These are phyloP conservation scores for Aphanomyces euteiches DNA, from an alignment of 352 stramenopile genomes.

Conservation along the genomic window DNA sequence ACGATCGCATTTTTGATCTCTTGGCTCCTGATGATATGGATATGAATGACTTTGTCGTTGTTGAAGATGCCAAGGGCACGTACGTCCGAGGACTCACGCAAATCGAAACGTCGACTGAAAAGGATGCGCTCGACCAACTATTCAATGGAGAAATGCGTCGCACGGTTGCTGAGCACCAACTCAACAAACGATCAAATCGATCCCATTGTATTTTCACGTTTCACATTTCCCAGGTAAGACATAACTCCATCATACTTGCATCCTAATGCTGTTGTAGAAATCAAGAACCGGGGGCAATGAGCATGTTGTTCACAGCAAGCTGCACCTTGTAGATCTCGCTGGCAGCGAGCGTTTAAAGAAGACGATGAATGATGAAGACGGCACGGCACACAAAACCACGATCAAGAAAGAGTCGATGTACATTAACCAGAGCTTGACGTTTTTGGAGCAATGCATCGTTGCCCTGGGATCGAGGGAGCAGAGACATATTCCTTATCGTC, in stretches of 20 bases:
- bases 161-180: conserved; percentile 90
- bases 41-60: conserved; percentile 69
- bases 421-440: conserved; percentile 96
- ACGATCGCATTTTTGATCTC: conserved; percentile 92
- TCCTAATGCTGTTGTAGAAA: conserved; percentile 38
- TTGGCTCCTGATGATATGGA: conserved; percentile 41
- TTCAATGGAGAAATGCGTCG: conserved; percentile 90
- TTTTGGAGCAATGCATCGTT: conserved; percentile 94
- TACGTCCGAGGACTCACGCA: conserved; percentile 86
- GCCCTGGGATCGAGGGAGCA: conserved; percentile 68
- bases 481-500: conserved; percentile 88
- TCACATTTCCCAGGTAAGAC: conserved; percentile 72
- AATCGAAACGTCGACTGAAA: conserved; percentile 66
- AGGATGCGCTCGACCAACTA: conserved; percentile 89
- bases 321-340: conserved; percentile 94
- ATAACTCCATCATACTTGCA: conserved; percentile 41
- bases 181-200: conserved; percentile 92
- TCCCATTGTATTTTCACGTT: conserved; percentile 93
- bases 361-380: conserved; percentile 64
- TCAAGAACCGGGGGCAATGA: conserved; percentile 66
- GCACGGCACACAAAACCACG: conserved; percentile 43
- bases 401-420: conserved; percentile 97
- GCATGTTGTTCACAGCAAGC: conserved; percentile 79
- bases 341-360: conserved; percentile 94
- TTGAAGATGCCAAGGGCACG: conserved; percentile 75